Conservation (phyloP, 2,329 filamentous ascomycete genomes). For the Penicillium sclerotigenum region DNA sequence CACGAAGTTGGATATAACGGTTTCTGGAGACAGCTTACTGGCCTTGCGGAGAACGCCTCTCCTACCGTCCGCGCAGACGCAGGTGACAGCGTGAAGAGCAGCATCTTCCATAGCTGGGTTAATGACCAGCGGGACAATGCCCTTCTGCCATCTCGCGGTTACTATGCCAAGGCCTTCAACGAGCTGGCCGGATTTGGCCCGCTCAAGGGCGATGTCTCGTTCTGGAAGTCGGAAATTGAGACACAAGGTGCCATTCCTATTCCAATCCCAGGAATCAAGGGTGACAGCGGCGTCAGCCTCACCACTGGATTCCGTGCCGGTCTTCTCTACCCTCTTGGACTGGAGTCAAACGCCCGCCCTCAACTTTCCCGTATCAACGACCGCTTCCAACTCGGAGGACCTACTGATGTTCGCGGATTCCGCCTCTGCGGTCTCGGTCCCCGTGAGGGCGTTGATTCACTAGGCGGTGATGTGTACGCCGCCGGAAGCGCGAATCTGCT, state of each 20-base stretch:
- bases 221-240: conserved; percentile 88
- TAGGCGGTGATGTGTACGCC: conserved; percentile 88
- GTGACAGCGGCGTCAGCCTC: conserved; percentile 73
- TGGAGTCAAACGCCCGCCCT: conserved; percentile 54
- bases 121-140: conserved; percentile 80
- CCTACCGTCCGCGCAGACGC: conserved; percentile 79
- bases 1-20: conserved; percentile 79
- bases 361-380: conserved; percentile 81
- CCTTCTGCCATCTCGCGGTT: conserved; percentile 77
- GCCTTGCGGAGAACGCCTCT: conserved; percentile 70
- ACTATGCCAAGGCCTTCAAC: conserved; percentile 70
- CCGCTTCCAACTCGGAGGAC: conserved; percentile 90
- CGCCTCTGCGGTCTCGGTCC: conserved; percentile 84
- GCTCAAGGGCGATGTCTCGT: conserved; percentile 84
- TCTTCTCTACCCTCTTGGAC: conserved; percentile 74
- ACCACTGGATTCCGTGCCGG: conserved; percentile 79
- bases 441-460: conserved; percentile 76
- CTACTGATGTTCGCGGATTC: conserved; percentile 93
- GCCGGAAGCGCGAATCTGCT: conserved; percentile 84
- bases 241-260: conserved; percentile 72
- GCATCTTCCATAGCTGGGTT: conserved; percentile 75
- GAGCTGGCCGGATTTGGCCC: conserved; percentile 87
- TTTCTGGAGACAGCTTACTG: conserved; percentile 85
- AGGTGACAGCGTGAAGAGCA: conserved; percentile 87
- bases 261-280: conserved; percentile 64